A percentile compares a stretch with the other conserved stretches of the same genome.
Conservation (phyloP, 805 yeast species). For the Lipomyces sp. region DNA sequence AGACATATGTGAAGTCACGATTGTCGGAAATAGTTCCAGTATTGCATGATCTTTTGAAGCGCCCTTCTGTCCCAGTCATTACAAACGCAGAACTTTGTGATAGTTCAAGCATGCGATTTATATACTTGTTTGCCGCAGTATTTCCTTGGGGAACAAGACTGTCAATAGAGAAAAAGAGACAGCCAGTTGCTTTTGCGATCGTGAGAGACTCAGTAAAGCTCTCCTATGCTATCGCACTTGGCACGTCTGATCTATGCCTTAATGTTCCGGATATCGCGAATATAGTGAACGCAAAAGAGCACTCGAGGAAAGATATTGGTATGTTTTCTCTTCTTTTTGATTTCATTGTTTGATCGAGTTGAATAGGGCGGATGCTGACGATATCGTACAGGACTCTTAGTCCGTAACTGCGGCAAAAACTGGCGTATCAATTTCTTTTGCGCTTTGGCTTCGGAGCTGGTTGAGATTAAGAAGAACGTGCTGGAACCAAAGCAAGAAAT, state of each 20-base stretch:
- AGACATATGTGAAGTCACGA: background rate
- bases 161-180: background rate
- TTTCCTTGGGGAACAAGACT: conserved; percentile 46
- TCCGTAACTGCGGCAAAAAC: conserved; percentile 49
- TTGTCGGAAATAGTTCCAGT: background rate
- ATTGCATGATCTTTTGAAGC: background rate
- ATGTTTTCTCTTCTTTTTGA: conserved; percentile 30
- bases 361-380: no score
- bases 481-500: background rate
- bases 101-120: conserved; percentile 32
- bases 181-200: conserved; percentile 48
- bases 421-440: conserved; percentile 47
- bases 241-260: conserved; percentile 47
- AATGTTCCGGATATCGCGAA: conserved; percentile 32
- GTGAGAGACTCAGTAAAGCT: conserved; percentile 68
- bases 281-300: background rate
- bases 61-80: conserved; percentile 5
- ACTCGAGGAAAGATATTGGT: conserved; percentile 16
- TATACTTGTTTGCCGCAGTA: conserved; percentile 52
- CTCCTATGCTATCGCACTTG: conserved; percentile 42
- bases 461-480: conserved; percentile 12
- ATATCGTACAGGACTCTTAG: conserved; percentile 49
- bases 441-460: no score
- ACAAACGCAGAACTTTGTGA: conserved; percentile 11
- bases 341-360: background rate